Percentiles rank a stretch among this genome's conserved stretches.
Evolutionary conservation across 2,329 filamentous ascomycete species (phyloP).

Genomic region (Leptographium flavum): DNA sequence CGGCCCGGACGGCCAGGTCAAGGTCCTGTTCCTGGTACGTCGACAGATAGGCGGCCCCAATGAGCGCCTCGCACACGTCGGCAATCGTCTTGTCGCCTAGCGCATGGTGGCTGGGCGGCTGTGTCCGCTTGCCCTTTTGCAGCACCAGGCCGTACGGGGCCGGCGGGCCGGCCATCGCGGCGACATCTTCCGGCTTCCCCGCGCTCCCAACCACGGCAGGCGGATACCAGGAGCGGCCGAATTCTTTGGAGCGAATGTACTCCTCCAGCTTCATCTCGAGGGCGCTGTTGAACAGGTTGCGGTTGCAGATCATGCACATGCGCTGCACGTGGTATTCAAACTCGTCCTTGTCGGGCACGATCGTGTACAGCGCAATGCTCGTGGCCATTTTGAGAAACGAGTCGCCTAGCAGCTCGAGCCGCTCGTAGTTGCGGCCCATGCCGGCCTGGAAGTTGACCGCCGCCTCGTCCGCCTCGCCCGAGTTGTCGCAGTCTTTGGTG

Average conservation of each 20-base stretch:
- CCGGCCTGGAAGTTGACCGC: slow-evolving; percentile 64
- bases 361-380: slow-evolving; percentile 70
- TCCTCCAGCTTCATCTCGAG: slow-evolving; percentile 50
- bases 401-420: slow-evolving; percentile 86
- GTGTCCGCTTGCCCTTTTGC: slow-evolving; percentile 52
- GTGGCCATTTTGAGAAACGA: slow-evolving; percentile 93
- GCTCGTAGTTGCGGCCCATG: slow-evolving; percentile 91
- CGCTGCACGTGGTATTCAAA: slow-evolving; percentile 80
- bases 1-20: slow-evolving; percentile 46
- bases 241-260: slow-evolving; percentile 70
- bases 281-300: slow-evolving; percentile 71
- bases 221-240: slow-evolving; percentile 84
- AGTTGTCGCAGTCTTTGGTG: slow-evolving; percentile 84
- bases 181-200: not conserved
- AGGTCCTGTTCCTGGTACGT: slow-evolving; percentile 26
- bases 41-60: slow-evolving; percentile 64
- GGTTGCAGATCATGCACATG: slow-evolving; percentile 85
- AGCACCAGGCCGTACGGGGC: slow-evolving; percentile 44
- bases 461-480: slow-evolving; percentile 53
- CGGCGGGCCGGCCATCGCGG: not conserved
- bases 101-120: slow-evolving; percentile 40
- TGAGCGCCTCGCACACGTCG: slow-evolving; percentile 87
- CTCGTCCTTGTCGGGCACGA: slow-evolving; percentile 65
- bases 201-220: slow-evolving; percentile 23
- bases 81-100: slow-evolving; percentile 84